phyloP scores from a whole-genome alignment of 1,139 yeast genomes.

The Kurtzmaniella natalensis region DNA sequence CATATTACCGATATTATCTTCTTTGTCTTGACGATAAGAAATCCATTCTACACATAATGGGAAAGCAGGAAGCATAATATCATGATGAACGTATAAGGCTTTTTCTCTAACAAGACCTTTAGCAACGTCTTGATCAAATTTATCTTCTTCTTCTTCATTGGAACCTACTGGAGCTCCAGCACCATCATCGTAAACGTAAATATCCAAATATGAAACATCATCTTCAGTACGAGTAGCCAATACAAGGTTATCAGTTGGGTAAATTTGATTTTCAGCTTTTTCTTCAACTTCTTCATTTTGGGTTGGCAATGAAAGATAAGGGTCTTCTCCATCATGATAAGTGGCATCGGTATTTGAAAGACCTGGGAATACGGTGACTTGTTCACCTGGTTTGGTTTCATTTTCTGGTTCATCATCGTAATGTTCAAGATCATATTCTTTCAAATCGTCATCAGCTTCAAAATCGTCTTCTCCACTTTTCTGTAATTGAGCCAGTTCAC shows the following conservation, averaged over 20 bases:
- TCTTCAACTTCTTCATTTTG: slow-evolving; percentile 66
- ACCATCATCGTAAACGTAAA: slow-evolving; percentile 92
- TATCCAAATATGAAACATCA: slow-evolving; percentile 87
- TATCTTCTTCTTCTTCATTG: slow-evolving; percentile 60
- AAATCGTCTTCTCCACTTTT: slow-evolving; percentile 16
- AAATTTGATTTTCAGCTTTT: slow-evolving; percentile 77
- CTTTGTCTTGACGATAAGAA: slow-evolving; percentile 47
- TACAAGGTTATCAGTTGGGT: slow-evolving; percentile 85
- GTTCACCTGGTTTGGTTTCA: slow-evolving; percentile 44
- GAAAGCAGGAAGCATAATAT: slow-evolving; percentile 93
- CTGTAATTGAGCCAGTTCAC: slow-evolving; percentile 49
- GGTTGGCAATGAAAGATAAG: slow-evolving; percentile 72
- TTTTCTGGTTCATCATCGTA: slow-evolving; percentile 63
- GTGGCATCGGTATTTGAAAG: slow-evolving; percentile 50
- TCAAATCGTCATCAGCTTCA: slow-evolving; percentile 68
- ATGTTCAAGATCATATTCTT: slow-evolving; percentile 81
- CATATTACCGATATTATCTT: slow-evolving; percentile 66
- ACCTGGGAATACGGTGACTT: slow-evolving; percentile 68
- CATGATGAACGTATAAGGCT: slow-evolving; percentile 90
- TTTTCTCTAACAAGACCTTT: slow-evolving; percentile 67
- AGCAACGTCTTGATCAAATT: slow-evolving; percentile 60
- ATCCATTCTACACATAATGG: slow-evolving; percentile 97
- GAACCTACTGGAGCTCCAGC: slow-evolving; percentile 72
- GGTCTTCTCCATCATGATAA: slow-evolving; percentile 51
- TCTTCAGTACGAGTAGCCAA: slow-evolving; percentile 95